Evolutionary conservation across 176 grass and related monocot species (phyloP).

Genomic region (Zea luxurians): DNA sequence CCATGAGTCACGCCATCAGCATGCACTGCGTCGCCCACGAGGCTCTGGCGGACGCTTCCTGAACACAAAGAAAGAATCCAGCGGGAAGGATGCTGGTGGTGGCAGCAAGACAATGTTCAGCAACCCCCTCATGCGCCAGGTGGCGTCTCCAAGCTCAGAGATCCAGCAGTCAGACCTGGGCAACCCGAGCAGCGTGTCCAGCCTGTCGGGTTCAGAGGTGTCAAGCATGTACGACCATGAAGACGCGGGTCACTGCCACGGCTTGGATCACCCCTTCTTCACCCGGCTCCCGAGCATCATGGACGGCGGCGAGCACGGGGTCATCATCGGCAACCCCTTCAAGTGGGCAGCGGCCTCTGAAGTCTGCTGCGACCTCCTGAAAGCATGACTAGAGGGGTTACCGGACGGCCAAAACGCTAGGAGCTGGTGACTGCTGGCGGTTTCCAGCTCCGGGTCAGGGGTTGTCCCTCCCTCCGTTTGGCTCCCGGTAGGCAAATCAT

Average conservation of each 20-base stretch:
- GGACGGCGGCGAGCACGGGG: conserved; percentile 51
- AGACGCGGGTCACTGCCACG: conserved; percentile 47
- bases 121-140: conserved; percentile 12
- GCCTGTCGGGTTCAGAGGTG: conserved; percentile 77
- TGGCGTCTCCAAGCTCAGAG: conserved; percentile 67
- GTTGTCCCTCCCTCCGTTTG: conserved; percentile 34
- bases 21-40: conserved; percentile 81
- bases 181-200: conserved; percentile 56
- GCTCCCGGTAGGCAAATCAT: conserved; percentile 86
- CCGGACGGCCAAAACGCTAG: conserved; percentile 41
- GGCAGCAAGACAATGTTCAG: conserved; percentile 18
- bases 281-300: conserved; percentile 60
- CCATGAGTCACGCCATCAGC: conserved; percentile 88
- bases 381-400: conserved; percentile 55
- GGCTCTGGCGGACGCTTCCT: conserved; percentile 89
- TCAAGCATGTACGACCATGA: conserved; percentile 64
- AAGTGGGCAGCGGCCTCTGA: conserved; percentile 69
- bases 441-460: conserved; percentile 40
- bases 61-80: conserved; percentile 64
- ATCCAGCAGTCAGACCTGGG: conserved; percentile 64
- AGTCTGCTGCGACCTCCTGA: conserved; percentile 80
- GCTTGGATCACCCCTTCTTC: conserved; percentile 60
- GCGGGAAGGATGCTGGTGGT: conserved; percentile 11
- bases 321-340: conserved; percentile 41
- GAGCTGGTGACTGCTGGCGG: conserved; percentile 20